A percentile compares a stretch with the other conserved stretches of the same genome.
These are phyloP conservation scores for Cyclaneusma minus DNA, from an alignment of 2,329 filamentous ascomycete species.

Conservation along the genomic window DNA sequence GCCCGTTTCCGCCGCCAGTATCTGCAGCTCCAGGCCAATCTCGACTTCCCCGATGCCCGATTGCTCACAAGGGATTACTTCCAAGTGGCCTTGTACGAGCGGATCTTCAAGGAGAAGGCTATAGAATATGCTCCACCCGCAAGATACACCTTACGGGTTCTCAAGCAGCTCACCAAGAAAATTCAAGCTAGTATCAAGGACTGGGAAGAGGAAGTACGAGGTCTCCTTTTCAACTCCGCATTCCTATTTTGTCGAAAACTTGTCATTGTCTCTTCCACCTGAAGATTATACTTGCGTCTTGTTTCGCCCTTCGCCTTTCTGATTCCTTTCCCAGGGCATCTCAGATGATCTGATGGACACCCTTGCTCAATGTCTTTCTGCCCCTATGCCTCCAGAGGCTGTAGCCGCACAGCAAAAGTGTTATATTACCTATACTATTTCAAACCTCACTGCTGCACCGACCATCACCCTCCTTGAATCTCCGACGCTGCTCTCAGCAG, in stretches of 20 bases:
- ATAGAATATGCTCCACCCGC: constrained; percentile 44
- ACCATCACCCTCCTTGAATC: constrained; percentile 53
- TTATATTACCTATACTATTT: constrained; percentile 54
- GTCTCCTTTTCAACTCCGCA: constrained; percentile 7
- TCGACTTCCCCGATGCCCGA: constrained; percentile 46
- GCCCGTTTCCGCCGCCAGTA: constrained; percentile 57
- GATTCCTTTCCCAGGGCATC: constrained; percentile 46
- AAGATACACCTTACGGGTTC: constrained; percentile 52
- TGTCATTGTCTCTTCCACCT: constrained; percentile 3
- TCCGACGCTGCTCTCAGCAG: constrained; percentile 50
- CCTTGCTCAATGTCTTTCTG: constrained; percentile 48
- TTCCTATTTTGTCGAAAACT: constrained; percentile 4
- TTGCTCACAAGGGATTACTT: constrained; percentile 42
- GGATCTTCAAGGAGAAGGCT: constrained; percentile 46
- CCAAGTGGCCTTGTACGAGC: constrained; percentile 50
- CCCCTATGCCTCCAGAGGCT: constrained; percentile 46
- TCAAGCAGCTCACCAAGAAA: constrained; percentile 56
- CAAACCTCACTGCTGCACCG: constrained; percentile 7
- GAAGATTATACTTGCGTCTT: constrained; percentile 1
- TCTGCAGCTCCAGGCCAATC: constrained; percentile 52
- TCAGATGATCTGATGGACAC: constrained; percentile 63
- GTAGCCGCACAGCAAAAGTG: constrained; percentile 54
- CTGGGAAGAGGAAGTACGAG: constrained; percentile 75
- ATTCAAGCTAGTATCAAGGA: constrained; percentile 65
- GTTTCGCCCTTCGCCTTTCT: constrained; percentile 6